Percentiles rank a stretch among this genome's conserved stretches.
Evolutionary conservation across 108 stramenopile genomes (phyloP).

Genomic region (Discostella stelligeroides): DNA sequence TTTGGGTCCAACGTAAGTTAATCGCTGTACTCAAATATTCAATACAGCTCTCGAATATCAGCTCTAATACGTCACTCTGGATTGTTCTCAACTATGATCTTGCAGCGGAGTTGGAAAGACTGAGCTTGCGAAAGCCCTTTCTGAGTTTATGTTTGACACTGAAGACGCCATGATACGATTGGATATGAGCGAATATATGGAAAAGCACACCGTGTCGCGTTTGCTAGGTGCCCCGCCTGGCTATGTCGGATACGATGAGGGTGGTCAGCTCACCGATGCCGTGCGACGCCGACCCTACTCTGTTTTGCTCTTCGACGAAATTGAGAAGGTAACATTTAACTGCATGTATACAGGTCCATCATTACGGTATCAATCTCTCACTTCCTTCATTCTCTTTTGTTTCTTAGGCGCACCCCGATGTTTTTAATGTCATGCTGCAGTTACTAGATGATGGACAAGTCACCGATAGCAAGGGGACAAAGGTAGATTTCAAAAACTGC

Average conservation of each 20-base stretch:
- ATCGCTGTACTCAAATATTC: too few species aligned
- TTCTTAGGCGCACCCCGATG: conserved; percentile 98
- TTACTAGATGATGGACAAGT: conserved; percentile 98
- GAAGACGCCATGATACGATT: conserved; percentile 93
- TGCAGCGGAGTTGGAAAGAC: conserved; percentile 81
- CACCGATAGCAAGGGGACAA: conserved; percentile 96
- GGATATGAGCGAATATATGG: conserved; percentile 97
- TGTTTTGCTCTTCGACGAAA: conserved; percentile 96
- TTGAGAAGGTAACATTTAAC: conserved; percentile 97
- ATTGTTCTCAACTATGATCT: background rate
- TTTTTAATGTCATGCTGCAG: conserved; percentile 97
- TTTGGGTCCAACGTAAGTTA: conserved; percentile 93
- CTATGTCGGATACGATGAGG: conserved; percentile 90
- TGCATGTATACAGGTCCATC: too few species aligned
- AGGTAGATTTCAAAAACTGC: conserved; percentile 95
- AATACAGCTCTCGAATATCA: too few species aligned
- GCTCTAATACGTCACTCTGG: too few species aligned
- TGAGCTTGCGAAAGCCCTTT: conserved; percentile 93
- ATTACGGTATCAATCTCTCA: too few species aligned
- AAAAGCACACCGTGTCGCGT: conserved; percentile 93
- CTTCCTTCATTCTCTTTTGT: too few species aligned
- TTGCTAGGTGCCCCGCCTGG: conserved; percentile 96
- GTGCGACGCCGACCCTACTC: conserved; percentile 96
- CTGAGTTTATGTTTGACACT: conserved; percentile 91
- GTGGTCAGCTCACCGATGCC: conserved; percentile 98